Evolutionary conservation across 2,329 filamentous ascomycete species (phyloP).

Genomic region (Epichloe amarillans): DNA sequence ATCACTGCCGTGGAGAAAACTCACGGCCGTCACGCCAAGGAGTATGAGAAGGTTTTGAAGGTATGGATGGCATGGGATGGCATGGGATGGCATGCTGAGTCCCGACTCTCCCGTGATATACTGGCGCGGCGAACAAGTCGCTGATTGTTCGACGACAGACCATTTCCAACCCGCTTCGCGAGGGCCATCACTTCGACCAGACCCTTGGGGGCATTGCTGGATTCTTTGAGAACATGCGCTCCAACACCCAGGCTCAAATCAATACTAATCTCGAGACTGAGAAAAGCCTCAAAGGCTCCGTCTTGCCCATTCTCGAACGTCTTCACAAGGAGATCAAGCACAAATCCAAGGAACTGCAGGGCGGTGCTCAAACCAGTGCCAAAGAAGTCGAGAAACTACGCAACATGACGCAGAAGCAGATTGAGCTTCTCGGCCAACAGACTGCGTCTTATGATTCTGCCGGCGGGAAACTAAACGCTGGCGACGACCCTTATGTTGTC

Average conservation of each 20-base stretch:
- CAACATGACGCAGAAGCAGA: constrained; percentile 80
- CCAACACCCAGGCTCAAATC: constrained; percentile 82
- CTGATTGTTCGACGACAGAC: constrained; percentile 36
- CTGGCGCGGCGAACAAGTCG: background rate
- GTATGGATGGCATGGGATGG: constrained; percentile 20
- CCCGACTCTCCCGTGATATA: background rate
- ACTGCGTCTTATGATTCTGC: constrained; percentile 67
- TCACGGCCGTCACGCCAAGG: constrained; percentile 74
- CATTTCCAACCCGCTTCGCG: constrained; percentile 71
- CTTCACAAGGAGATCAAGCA: constrained; percentile 94
- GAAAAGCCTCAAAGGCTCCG: constrained; percentile 73
- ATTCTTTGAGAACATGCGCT: constrained; percentile 86
- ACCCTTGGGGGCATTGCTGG: constrained; percentile 74
- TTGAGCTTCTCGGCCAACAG: constrained; percentile 82
- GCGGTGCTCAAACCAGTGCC: constrained; percentile 68
- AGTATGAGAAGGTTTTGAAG: constrained; percentile 92
- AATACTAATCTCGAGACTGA: constrained; percentile 86
- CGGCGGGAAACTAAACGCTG: constrained; percentile 54
- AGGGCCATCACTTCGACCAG: constrained; percentile 89
- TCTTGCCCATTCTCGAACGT: constrained; percentile 78
- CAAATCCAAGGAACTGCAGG: constrained; percentile 79
- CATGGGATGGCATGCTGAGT: background rate
- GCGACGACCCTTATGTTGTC: constrained; percentile 80
- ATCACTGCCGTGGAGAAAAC: constrained; percentile 73
- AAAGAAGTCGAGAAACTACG: constrained; percentile 90